Base-by-base conservation (phyloP, 2,329 filamentous ascomycete species). In the Exophiala aquamarina region DNA sequence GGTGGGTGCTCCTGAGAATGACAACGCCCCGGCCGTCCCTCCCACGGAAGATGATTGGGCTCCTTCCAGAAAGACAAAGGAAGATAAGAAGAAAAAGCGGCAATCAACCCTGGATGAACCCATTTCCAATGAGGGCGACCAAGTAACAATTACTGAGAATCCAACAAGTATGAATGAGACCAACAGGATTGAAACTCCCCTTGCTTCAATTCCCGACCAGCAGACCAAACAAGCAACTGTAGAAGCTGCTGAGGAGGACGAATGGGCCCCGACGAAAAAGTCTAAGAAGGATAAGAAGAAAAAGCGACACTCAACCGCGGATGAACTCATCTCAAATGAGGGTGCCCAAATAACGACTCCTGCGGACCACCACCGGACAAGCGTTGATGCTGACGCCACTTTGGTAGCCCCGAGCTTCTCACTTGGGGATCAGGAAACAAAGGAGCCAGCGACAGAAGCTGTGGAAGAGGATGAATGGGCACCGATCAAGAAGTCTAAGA, bases 201-300 rank as follows among this genome's bases (percentile, higher is more conserved):
- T n/a, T n/a, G n/a, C n/a, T n/a, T n/a, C n/a, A n/a, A n/a, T n/a
- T n/a, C n/a, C n/a, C n/a, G n/a, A n/a, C n/a, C n/a, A n/a, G n/a
- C n/a, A n/a, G n/a, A n/a, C n/a, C n/a, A n/a, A n/a, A n/a, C n/a
- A n/a, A n/a, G n/a, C n/a, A n/a, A n/a, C n/a, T n/a, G n/a, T n/a
- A n/a, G n/a, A n/a, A n/a, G n/a, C n/a, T 11, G 23, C 23, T 11
- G 23, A 26, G 23, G 23, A 6, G 2, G 43, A 50, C 4, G 41
- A 51, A 45, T 43, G 43, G 47, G 57, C 56, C 47, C 69, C 67
- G 50, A 60, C 64, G 15, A 50, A 46, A 49, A 61, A 61, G 47
- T 45, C 44, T 7, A 55, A 55, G 35, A 52, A 67, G 47, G 60
- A 69, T 33, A 68, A 66, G 52, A 68, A 65, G 43, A 66, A 66